Percentiles rank a stretch among this genome's conserved stretches.
Evolutionary conservation across 1,284 basidiomycete species (phyloP).

Genomic region (Ustilago loliicola): DNA sequence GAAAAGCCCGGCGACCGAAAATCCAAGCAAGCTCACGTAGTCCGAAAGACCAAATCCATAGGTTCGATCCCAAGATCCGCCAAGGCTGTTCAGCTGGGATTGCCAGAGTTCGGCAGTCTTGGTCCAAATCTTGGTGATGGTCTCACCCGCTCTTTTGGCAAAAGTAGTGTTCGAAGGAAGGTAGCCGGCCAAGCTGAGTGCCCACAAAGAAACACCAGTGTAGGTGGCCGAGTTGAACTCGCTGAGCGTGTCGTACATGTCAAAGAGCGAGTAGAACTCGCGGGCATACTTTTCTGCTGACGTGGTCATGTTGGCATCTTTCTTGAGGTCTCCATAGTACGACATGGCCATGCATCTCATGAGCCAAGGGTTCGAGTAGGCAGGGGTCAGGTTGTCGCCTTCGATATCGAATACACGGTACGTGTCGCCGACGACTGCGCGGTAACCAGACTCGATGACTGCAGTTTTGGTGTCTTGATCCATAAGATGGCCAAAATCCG

Average conservation of each 20-base stretch:
- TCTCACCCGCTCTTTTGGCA: constrained; percentile 34
- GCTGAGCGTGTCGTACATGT: constrained; percentile 43
- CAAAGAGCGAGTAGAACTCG: constrained; percentile 43
- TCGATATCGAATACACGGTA: constrained; percentile 42
- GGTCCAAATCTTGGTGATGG: constrained; percentile 44
- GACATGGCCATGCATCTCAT: constrained; percentile 48
- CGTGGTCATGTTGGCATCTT: constrained; percentile 38
- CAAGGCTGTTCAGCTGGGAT: constrained; percentile 35
- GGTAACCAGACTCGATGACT: constrained; percentile 41
- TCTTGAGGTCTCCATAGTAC: constrained; percentile 44
- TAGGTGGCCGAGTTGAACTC: constrained; percentile 46
- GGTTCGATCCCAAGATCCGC: constrained; percentile 39
- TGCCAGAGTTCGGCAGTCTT: constrained; percentile 45
- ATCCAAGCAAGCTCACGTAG: constrained; percentile 41
- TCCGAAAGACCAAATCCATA: constrained; percentile 37
- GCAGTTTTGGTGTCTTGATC: constrained; percentile 22
- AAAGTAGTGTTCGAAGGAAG: constrained; percentile 41
- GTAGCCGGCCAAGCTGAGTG: constrained; percentile 36
- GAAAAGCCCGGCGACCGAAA: constrained; percentile 27
- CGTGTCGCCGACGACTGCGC: constrained; percentile 39
- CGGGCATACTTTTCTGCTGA: constrained; percentile 34
- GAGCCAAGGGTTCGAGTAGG: constrained; percentile 44
- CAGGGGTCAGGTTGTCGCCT: constrained; percentile 35
- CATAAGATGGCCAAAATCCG: constrained; percentile 38
- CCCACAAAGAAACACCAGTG: constrained; percentile 46